Evolutionary conservation across 768 basidiomycete species (phyloP), one percentile per base, ranked within the genome.

Genomic region (Mycena filopes): DNA sequence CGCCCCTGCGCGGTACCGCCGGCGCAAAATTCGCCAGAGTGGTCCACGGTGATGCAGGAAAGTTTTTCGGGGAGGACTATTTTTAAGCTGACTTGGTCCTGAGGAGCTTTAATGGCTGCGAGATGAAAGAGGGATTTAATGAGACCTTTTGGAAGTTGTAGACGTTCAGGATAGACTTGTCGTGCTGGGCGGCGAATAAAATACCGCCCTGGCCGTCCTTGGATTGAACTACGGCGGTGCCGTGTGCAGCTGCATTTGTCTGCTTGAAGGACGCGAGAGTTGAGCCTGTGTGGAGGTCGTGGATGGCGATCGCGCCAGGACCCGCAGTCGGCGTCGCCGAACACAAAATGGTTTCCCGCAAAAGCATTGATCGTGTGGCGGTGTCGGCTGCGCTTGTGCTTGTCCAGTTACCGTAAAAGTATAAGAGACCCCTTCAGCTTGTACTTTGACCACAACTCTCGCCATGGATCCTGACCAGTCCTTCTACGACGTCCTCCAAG

Each of bases 141-240:
- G 73, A 79, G 66, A 93, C 97, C 83, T 95, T 96, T 84, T 98
- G 95, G 77, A 95, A 98, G 68, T 87, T 90, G 78, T 97, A 99
- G 20, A 96, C 90, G 72, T 97, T 91, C 68, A 98, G 72, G 45
- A 97, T 84, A 0, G 94, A 88, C 76, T 98, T 98, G 63, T 96
- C 94, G 49, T 89, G 87, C 74, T 98, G 96, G 2, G 90, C 89
- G 29, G 94, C 89, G 23, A 98, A 83, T 56, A 98, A 83, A 63
- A 95, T 83, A 1, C 96, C 96, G 25, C 97, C 98, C 67, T 88
- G 85, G 0, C 89, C 89, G 74, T 88, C 81, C 51, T 78, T 81
- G 1, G 93, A 90, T 60, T 87, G 86, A 4, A 94, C 82, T 26
- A 89, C 80, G 9, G 89, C 86, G n/a, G 89, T 88, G 71, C 87